These are phyloP conservation scores for Leishmania aethiopica DNA, from an alignment of 208 protist genomes.

Conservation along the genomic window DNA sequence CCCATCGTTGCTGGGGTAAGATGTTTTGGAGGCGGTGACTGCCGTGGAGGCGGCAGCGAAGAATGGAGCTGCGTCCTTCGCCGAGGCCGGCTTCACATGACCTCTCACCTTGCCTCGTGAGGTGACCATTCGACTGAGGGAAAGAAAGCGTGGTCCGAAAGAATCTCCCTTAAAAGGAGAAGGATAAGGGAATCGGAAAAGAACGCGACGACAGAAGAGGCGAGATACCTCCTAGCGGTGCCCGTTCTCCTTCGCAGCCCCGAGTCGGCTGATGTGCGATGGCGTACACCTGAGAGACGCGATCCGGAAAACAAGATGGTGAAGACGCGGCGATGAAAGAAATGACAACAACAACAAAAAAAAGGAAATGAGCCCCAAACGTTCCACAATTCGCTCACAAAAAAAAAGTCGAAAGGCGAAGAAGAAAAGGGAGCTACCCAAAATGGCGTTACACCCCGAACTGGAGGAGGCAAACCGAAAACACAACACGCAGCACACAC, in stretches of 20 bases:
- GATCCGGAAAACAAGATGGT: neutral
- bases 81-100: neutral
- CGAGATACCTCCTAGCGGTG: neutral
- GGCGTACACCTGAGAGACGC: neutral
- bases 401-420: neutral
- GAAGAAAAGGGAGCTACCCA: neutral
- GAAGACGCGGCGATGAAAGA: no score
- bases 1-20: neutral
- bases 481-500: neutral
- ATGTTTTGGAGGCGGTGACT: neutral
- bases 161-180: neutral
- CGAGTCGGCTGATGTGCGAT: neutral
- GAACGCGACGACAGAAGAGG: neutral
- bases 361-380: neutral
- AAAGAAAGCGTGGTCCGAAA: neutral
- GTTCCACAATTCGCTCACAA: no score
- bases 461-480: neutral
- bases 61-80: neutral
- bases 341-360: neutral
- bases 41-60: neutral
- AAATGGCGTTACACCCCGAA: neutral
- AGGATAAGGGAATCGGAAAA: neutral
- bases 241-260: neutral
- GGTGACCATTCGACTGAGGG: slow-evolving; percentile 9
- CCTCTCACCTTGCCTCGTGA: neutral